phyloP scores from a whole-genome alignment of 75 land plant species.

The Gnetum montanum region DNA sequence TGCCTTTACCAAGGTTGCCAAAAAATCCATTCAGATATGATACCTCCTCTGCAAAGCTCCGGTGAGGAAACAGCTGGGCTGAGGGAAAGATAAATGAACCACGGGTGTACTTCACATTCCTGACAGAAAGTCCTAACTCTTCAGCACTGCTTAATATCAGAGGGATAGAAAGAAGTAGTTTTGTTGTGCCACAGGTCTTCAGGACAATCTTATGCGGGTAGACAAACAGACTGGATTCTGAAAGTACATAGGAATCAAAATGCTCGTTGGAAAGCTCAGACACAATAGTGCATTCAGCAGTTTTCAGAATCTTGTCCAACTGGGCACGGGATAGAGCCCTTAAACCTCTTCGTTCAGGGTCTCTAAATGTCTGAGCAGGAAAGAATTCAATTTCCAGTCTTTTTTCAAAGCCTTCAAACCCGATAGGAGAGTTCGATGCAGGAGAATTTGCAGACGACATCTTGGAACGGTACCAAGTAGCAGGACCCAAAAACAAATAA shows the following conservation, averaged over 20 bases:
- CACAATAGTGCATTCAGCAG: conserved; percentile 63
- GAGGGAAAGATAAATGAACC: conserved; percentile 55
- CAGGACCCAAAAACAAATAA: conserved; percentile 1
- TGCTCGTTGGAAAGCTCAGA: conserved; percentile 33
- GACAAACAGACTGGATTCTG: conserved; percentile 68
- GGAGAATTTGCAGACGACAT: background rate
- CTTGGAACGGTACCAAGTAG: no score
- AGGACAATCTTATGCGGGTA: conserved; percentile 48
- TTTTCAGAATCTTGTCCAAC: conserved; percentile 34
- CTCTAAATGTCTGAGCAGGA: conserved; percentile 25
- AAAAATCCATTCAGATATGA: conserved; percentile 38
- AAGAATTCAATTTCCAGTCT: conserved; percentile 51
- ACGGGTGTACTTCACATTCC: conserved; percentile 33
- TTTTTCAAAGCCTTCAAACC: conserved; percentile 69
- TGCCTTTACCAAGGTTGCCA: conserved; percentile 22
- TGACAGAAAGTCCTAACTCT: conserved; percentile 10
- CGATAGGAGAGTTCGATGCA: conserved; percentile 27
- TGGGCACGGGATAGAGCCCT: conserved; percentile 37
- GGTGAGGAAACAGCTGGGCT: conserved; percentile 53
- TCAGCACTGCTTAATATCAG: conserved; percentile 26
- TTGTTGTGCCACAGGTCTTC: conserved; percentile 72
- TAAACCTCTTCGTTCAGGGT: conserved; percentile 36
- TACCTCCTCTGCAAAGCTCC: conserved; percentile 50
- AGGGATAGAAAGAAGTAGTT: conserved; percentile 46
- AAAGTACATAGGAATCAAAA: conserved; percentile 63